Evolutionary conservation across 2,329 filamentous ascomycete genomes (phyloP).

Genomic region (Coniosporium tulheliwenetii): DNA sequence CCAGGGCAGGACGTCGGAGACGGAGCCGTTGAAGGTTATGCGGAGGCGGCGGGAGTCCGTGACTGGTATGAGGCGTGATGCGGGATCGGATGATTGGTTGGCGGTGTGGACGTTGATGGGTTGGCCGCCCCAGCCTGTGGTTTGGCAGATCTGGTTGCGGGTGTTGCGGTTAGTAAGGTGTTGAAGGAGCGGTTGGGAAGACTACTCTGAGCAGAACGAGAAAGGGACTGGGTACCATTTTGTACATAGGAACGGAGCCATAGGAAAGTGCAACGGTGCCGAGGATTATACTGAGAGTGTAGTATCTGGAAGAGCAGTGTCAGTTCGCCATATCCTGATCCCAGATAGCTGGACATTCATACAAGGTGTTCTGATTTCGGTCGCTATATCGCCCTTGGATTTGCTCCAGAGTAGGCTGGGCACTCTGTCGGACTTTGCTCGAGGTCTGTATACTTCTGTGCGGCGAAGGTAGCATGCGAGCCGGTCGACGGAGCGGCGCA

Average conservation of each 20-base stretch:
- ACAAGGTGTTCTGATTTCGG: constrained; percentile 55
- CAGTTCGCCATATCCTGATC: neutral
- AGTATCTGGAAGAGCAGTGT: constrained; percentile 39
- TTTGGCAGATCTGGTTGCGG: constrained; percentile 53
- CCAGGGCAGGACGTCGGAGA: constrained; percentile 92
- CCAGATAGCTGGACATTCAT: constrained; percentile 11
- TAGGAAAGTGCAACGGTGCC: constrained; percentile 70
- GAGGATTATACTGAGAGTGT: constrained; percentile 60
- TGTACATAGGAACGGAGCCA: constrained; percentile 73
- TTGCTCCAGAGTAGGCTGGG: constrained; percentile 44
- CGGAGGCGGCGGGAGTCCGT: constrained; percentile 70
- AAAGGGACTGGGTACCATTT: constrained; percentile 43
- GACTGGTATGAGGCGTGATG: constrained; percentile 66
- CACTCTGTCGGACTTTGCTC: constrained; percentile 14
- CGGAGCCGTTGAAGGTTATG: constrained; percentile 90
- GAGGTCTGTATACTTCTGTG: constrained; percentile 14
- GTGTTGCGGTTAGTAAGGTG: neutral
- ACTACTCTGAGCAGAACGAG: neutral
- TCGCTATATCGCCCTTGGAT: constrained; percentile 47
- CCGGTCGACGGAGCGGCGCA: constrained; percentile 7
- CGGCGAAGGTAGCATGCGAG: constrained; percentile 10
- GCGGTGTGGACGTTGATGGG: constrained; percentile 63
- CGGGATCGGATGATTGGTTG: constrained; percentile 42
- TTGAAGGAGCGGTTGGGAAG: neutral
- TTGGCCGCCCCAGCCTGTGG: constrained; percentile 83